A percentile compares a stretch with the other conserved stretches of the same genome.
Evolutionary conservation across 768 basidiomycete species (phyloP).

Genomic region (Pleurotus tuber-regium): DNA sequence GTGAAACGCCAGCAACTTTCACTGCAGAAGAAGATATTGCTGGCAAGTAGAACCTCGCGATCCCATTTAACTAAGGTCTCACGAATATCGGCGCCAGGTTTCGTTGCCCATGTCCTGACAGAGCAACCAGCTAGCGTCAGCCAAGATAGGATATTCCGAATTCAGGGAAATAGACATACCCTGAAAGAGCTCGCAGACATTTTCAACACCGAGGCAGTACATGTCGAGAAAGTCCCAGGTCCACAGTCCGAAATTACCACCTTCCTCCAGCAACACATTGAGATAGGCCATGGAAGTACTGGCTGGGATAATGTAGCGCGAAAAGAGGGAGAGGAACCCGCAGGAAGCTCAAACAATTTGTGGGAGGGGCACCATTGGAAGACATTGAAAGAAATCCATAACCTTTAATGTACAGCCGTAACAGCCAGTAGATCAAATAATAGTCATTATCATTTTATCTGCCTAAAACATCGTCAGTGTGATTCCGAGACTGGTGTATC

Average conservation of each 20-base stretch:
- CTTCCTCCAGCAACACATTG: conserved; percentile 9
- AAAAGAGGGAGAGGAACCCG: conserved; percentile 13
- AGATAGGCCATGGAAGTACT: conserved; percentile 15
- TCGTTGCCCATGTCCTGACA: conserved; percentile 32
- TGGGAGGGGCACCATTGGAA: conserved; percentile 22
- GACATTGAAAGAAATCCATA: conserved; percentile 18
- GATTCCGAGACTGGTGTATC: too few species aligned
- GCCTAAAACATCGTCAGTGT: too few species aligned
- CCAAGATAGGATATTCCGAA: conserved; percentile 29
- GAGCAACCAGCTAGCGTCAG: conserved; percentile 23
- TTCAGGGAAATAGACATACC: conserved; percentile 31
- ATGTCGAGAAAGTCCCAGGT: conserved; percentile 14
- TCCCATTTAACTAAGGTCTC: not conserved
- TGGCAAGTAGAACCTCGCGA: conserved; percentile 16
- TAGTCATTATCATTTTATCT: too few species aligned
- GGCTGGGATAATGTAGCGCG: conserved; percentile 16
- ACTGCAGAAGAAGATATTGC: conserved; percentile 31
- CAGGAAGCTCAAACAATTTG: conserved; percentile 18
- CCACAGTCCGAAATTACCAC: not conserved
- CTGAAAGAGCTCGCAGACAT: conserved; percentile 22
- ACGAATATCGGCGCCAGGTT: conserved; percentile 27
- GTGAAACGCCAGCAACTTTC: conserved; percentile 22
- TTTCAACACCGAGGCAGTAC: conserved; percentile 17
- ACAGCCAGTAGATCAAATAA: too few species aligned
- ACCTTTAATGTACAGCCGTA: too few species aligned